Conservation (phyloP, 805 yeast species). For the Spathaspora arborariae region DNA sequence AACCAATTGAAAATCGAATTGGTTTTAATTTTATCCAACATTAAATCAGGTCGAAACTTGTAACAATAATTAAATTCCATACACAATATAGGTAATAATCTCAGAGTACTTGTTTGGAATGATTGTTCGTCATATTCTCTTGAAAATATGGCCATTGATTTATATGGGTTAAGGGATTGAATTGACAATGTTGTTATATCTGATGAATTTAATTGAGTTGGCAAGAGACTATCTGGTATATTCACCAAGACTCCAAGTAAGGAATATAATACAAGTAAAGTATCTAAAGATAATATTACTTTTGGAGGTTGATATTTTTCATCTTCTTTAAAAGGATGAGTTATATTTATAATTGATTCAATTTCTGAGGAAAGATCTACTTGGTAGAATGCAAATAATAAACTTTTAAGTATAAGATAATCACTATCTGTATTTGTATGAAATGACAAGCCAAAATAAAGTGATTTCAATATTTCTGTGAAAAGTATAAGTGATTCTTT, state of each 20-base stretch:
- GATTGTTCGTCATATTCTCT: constrained; percentile 1
- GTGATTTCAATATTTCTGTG: constrained; percentile 20
- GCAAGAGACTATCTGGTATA: constrained; percentile 19
- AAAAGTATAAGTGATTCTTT: constrained; percentile 25
- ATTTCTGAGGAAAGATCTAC: constrained; percentile 19
- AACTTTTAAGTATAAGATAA: constrained; percentile 16
- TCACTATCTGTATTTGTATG: constrained; percentile 14
- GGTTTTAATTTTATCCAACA: constrained; percentile 17
- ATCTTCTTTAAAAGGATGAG: constrained; percentile 8
- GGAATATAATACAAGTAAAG: constrained; percentile 21
- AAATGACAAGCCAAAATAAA: constrained; percentile 14
- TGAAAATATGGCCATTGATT: constrained; percentile 5
- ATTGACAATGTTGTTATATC: constrained; percentile 23
- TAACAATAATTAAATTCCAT: constrained; percentile 20
- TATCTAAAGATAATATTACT: constrained; percentile 24
- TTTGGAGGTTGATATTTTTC: constrained; percentile 13
- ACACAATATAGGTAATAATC: constrained; percentile 21
- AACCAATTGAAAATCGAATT: constrained; percentile 32
- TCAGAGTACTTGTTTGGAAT: constrained; percentile 14
- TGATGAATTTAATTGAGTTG: constrained; percentile 17
- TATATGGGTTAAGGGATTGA: constrained; percentile 20
- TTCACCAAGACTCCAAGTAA: constrained; percentile 22
- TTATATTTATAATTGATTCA: constrained; percentile 14
- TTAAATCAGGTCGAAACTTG: constrained; percentile 18
- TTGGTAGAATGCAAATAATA: constrained; percentile 20